These are phyloP conservation scores for Amaranthus palmeri DNA, from an alignment of 148 eudicot genomes.

Conservation along the genomic window DNA sequence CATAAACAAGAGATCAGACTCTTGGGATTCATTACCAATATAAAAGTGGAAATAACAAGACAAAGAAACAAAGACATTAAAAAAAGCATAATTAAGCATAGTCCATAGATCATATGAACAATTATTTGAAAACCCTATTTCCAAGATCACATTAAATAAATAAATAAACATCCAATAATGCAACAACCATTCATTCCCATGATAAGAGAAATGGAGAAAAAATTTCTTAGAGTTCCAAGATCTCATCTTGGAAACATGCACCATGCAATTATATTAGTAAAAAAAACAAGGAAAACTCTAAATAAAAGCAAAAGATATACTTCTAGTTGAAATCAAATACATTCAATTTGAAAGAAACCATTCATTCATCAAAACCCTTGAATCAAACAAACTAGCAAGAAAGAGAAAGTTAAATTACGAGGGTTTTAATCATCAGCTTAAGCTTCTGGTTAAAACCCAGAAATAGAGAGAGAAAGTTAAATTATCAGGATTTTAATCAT, in stretches of 20 bases:
- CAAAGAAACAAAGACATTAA: not conserved
- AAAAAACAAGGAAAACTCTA: not conserved
- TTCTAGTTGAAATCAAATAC: too few species aligned
- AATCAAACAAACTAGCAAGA: too few species aligned
- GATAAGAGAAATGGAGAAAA: conserved; percentile 5
- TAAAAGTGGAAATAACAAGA: not conserved
- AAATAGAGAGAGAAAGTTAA: conserved; percentile 14
- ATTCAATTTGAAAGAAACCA: too few species aligned
- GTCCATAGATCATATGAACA: not conserved
- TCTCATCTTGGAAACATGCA: conserved; percentile 35
- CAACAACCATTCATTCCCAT: conserved; percentile 6
- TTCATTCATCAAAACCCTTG: too few species aligned
- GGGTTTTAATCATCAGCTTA: too few species aligned
- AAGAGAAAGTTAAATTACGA: too few species aligned
- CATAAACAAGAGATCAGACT: not conserved
- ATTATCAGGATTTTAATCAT: too few species aligned
- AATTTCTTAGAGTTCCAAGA: conserved; percentile 27
- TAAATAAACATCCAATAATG: conserved; percentile 9
- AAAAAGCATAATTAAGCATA: conserved; percentile 5
- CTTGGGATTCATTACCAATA: conserved; percentile 18
- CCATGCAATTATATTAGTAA: conserved; percentile 31
- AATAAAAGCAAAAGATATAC: not conserved
- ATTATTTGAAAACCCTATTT: conserved; percentile 27
- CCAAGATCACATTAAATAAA: conserved; percentile 24
- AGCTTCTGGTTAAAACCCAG: not conserved